Evolutionary conservation across 2,329 filamentous ascomycete genomes (phyloP).

Genomic region (Colletotrichum sublineola): DNA sequence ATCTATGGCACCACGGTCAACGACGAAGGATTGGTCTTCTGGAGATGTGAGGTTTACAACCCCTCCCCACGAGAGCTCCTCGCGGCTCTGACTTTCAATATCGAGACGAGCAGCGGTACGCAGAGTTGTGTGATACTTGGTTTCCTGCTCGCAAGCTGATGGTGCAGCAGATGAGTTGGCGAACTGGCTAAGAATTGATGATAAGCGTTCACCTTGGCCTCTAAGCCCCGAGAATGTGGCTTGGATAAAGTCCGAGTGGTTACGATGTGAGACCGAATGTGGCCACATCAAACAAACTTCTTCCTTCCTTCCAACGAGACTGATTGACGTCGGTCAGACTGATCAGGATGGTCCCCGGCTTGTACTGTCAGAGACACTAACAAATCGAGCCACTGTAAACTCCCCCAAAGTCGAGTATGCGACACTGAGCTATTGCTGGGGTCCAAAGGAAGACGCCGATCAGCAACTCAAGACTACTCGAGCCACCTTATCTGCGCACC

Average conservation of each 20-base stretch:
- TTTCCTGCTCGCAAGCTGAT: neutral
- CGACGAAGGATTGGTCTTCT: constrained; percentile 7
- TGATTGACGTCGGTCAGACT: constrained; percentile 4
- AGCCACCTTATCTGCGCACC: neutral
- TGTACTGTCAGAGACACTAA: neutral
- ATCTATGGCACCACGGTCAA: neutral
- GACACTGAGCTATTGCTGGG: constrained; percentile 26
- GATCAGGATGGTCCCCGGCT: neutral
- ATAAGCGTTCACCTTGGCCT: neutral
- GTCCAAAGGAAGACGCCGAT: neutral
- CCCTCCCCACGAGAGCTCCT: neutral
- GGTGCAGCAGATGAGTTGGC: neutral
- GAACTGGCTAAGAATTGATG: constrained; percentile 7
- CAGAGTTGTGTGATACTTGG: neutral
- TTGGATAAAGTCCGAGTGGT: constrained; percentile 3
- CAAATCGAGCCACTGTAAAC: neutral
- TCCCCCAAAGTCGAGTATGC: neutral
- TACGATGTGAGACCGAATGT: constrained; percentile 1
- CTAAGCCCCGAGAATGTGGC: neutral
- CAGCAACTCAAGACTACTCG: constrained; percentile 1
- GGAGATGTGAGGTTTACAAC: constrained; percentile 19
- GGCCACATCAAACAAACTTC: neutral
- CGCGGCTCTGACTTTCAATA: constrained; percentile 8
- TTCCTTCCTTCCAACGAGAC: neutral
- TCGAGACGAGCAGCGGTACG: constrained; percentile 1